Base-by-base conservation (phyloP, 2,329 filamentous ascomycete genomes). In the Ophiostoma ulmi region DNA sequence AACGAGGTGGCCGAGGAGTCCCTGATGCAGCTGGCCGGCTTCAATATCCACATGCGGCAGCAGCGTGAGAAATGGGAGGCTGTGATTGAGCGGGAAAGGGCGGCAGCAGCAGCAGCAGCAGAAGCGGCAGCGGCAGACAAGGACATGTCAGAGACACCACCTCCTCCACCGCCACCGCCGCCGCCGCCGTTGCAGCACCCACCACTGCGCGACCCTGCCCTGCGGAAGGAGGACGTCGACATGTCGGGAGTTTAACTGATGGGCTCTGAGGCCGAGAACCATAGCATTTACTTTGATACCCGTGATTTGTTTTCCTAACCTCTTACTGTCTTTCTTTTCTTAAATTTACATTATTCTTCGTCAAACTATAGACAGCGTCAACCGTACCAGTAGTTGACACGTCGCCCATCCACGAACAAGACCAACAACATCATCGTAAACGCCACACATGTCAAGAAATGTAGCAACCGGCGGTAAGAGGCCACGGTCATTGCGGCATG, bases 381-480 rank as follows among this genome's bases (percentile, higher is more conserved):
- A 48, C 44, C 5, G 17, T 48, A 48, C 44, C 44, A 48, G 17
- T 20, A n/a, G 17, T n/a, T 20, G 17, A 48, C 44, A 20, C 44
- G 17, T 48, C 5, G 44, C 6, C 17, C 44, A 20, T 13, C 38
- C 38, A 13, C 10, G 8, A 20, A 17, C 44, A 39, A 39, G 11
- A 48, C 17, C 44, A 48, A 48, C 5, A 17, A 48, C 17, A 48
- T 1, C 8, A 20, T 48, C 17, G 38, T 11, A 48, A 20, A 48
- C n/a, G 31, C 31, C 31, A 31, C 7, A 55, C 39, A 39, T 22
- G 22, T 55, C 22, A 35, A 69, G 52, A 39, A 48, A 87, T 90
- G 88, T 90, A 82, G 88, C 88, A 84, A 87, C 87, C 87, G 88
- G 86, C 88, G 88, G 88, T 90, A 90, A 90, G 88, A 88, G 85